A percentile compares a stretch with the other conserved stretches of the same genome.
Conservation (phyloP, 768 basidiomycete genomes). For the Gyrodon lividus region DNA sequence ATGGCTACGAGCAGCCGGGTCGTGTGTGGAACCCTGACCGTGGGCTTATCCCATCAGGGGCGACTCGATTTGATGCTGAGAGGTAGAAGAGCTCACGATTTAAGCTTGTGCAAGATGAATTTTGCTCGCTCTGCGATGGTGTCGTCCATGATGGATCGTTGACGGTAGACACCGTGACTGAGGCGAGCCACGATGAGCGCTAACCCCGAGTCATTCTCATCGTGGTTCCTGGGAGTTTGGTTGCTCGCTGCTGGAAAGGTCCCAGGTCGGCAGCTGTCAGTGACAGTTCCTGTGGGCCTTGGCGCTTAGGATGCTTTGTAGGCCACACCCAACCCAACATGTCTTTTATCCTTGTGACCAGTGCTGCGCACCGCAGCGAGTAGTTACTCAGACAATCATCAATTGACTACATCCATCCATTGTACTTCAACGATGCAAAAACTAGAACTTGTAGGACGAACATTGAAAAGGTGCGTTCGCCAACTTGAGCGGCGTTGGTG, state of each 20-base stretch:
- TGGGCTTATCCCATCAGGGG: background rate
- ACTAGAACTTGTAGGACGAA: conserved; percentile 1
- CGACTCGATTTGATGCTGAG: background rate
- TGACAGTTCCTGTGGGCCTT: too few relatives aligned
- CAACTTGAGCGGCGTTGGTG: background rate
- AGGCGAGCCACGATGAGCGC: background rate
- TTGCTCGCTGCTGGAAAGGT: too few relatives aligned
- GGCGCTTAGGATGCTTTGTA: too few relatives aligned
- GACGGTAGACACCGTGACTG: background rate
- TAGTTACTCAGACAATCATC: too few relatives aligned
- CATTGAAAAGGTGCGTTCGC: conserved; percentile 9
- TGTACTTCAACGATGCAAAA: background rate
- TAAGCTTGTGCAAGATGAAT: conserved; percentile 36
- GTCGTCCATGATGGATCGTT: conserved; percentile 43
- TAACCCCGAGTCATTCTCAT: too few relatives aligned
- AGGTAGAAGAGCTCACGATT: conserved; percentile 32
- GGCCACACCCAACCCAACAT: too few relatives aligned
- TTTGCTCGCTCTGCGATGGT: conserved; percentile 40
- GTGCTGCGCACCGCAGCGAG: too few relatives aligned
- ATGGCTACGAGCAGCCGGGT: conserved; percentile 68
- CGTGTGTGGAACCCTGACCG: conserved; percentile 14
- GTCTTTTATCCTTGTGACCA: too few relatives aligned
- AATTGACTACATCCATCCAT: too few relatives aligned
- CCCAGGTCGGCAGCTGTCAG: too few relatives aligned
- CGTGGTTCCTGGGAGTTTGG: too few relatives aligned